Evolutionary conservation across 345 rosid species (phyloP).

Genomic region (Nephelium lappaceum): DNA sequence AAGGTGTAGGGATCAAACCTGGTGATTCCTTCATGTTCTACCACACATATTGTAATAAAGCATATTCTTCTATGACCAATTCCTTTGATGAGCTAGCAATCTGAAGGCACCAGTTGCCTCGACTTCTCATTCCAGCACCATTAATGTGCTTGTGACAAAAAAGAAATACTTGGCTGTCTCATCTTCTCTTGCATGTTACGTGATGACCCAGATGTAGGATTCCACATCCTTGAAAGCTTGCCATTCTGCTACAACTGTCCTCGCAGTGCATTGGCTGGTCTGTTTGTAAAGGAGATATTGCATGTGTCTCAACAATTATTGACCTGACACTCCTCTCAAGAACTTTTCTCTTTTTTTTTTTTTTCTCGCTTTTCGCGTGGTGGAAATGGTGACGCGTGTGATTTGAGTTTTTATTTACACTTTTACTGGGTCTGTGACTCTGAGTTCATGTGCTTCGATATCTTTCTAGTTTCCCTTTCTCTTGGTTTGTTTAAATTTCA

Average conservation of each 20-base stretch:
- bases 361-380: no score
- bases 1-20: slow-evolving; percentile 33
- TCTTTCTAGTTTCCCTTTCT: no score
- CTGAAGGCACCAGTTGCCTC: slow-evolving; percentile 10
- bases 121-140: background rate
- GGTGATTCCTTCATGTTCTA: slow-evolving; percentile 39
- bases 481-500: no score
- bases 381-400: no score
- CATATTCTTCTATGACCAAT: slow-evolving; percentile 17
- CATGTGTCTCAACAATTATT: slow-evolving; percentile 18
- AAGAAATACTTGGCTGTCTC: slow-evolving; percentile 38
- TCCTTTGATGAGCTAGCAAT: slow-evolving; percentile 12
- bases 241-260: slow-evolving; percentile 36
- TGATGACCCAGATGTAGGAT: background rate
- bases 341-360: no score
- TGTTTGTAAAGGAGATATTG: slow-evolving; percentile 36
- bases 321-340: no score
- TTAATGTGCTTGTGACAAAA: background rate
- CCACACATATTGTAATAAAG: slow-evolving; percentile 34
- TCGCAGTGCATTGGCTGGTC: slow-evolving; percentile 25
- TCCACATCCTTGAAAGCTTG: slow-evolving; percentile 1
- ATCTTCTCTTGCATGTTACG: slow-evolving; percentile 32
- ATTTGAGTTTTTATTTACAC: no score
- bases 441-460: no score
- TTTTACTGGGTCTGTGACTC: no score